Percentiles rank a stretch among this genome's conserved stretches.
phyloP scores from a whole-genome alignment of 2,329 filamentous ascomycete species.

The Paramyrothecium roridum region DNA sequence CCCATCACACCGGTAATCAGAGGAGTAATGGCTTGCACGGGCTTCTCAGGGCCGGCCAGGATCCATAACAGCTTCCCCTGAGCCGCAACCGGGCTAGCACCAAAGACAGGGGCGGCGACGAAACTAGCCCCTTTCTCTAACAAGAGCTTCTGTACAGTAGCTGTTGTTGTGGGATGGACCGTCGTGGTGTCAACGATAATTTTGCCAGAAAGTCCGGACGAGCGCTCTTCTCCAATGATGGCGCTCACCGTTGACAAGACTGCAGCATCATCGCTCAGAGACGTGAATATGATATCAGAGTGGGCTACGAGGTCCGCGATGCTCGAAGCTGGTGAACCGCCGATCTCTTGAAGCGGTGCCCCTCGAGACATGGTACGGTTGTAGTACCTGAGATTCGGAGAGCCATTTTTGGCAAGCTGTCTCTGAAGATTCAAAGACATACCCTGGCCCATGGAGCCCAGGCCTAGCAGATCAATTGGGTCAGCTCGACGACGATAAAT shows the following conservation, averaged over 20 bases:
- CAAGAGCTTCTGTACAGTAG: slow-evolving; percentile 22
- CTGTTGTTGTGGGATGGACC: slow-evolving; percentile 41
- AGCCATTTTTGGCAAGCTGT: slow-evolving; percentile 22
- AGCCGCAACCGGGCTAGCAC: slow-evolving; percentile 44
- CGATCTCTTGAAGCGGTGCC: slow-evolving; percentile 20
- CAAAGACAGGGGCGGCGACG: slow-evolving; percentile 46
- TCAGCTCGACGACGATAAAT: neutral
- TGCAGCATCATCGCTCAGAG: slow-evolving; percentile 39
- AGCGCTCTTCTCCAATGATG: slow-evolving; percentile 18
- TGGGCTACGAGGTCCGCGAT: slow-evolving; percentile 21
- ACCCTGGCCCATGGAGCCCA: slow-evolving; percentile 48
- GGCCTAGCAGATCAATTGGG: slow-evolving; percentile 30
- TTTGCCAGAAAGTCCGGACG: slow-evolving; percentile 28
- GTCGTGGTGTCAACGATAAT: slow-evolving; percentile 48
- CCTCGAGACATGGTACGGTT: slow-evolving; percentile 47
- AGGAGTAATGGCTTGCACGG: slow-evolving; percentile 30
- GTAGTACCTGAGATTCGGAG: slow-evolving; percentile 31
- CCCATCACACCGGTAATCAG: slow-evolving; percentile 38
- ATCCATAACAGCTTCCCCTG: slow-evolving; percentile 43
- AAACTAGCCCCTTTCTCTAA: slow-evolving; percentile 27
- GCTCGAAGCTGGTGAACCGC: slow-evolving; percentile 17
- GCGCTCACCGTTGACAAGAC: slow-evolving; percentile 16
- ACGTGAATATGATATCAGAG: slow-evolving; percentile 34
- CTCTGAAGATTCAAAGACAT: slow-evolving; percentile 49
- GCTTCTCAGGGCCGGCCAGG: slow-evolving; percentile 34